A percentile compares a stretch with the other conserved stretches of the same genome.
These are phyloP conservation scores for Exophiala sp. DNA, from an alignment of 2,329 filamentous ascomycete species.

Conservation along the genomic window DNA sequence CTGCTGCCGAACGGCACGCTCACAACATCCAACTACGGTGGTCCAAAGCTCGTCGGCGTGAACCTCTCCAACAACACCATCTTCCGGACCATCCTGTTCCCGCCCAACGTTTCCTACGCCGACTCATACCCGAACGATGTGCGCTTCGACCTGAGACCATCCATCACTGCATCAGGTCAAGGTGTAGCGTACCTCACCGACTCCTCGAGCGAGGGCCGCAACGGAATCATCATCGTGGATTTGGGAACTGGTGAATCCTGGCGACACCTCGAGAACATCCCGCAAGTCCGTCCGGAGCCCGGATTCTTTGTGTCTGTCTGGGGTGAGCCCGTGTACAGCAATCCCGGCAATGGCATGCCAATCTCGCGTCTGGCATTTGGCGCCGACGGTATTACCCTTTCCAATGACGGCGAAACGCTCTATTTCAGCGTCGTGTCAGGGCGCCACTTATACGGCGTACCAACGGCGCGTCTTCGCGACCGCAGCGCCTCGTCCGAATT, in stretches of 20 bases:
- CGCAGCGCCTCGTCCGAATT: slow-evolving; percentile 40
- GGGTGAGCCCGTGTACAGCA: slow-evolving; percentile 47
- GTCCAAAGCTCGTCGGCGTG: slow-evolving; percentile 51
- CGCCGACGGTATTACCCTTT: slow-evolving; percentile 50
- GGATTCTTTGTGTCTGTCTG: slow-evolving; percentile 50
- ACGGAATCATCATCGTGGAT: slow-evolving; percentile 50
- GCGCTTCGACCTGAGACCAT: slow-evolving; percentile 50
- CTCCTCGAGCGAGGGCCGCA: slow-evolving; percentile 47
- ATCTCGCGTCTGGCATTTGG: slow-evolving; percentile 44
- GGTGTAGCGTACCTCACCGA: slow-evolving; percentile 56
- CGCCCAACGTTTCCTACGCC: slow-evolving; percentile 43
- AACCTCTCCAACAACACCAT: slow-evolving; percentile 45
- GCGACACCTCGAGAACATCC: slow-evolving; percentile 47
- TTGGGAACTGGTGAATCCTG: slow-evolving; percentile 48
- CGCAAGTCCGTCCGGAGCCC: slow-evolving; percentile 40
- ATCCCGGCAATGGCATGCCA: slow-evolving; percentile 34
- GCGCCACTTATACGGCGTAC: slow-evolving; percentile 45
- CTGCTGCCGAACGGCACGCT: slow-evolving; percentile 43
- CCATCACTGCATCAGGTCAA: slow-evolving; percentile 36
- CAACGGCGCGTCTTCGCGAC: slow-evolving; percentile 44
- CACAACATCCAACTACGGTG: slow-evolving; percentile 44
- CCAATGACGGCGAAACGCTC: slow-evolving; percentile 46
- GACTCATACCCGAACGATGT: slow-evolving; percentile 55
- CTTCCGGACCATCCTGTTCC: slow-evolving; percentile 52
- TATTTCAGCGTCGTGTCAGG: slow-evolving; percentile 47